Base-by-base conservation (phyloP, 2,329 filamentous ascomycete genomes). In the Plenodomus lindquistii region DNA sequence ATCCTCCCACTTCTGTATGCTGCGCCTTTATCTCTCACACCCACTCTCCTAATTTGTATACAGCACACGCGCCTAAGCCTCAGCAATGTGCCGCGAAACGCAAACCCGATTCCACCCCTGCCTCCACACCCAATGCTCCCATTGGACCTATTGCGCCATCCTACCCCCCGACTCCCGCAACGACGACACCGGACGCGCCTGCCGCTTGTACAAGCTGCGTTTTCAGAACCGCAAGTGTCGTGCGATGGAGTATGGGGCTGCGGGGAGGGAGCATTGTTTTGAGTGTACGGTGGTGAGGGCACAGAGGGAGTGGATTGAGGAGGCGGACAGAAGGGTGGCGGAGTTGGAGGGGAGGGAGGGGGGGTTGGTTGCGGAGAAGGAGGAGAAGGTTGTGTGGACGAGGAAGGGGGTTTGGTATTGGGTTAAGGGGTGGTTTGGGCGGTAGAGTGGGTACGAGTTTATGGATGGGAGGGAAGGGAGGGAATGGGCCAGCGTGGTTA, bases 121-220 rank as follows among this genome's bases (percentile, higher is more conserved):
- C 48, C 13, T 10, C 2, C 58, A 58, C 48, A 49, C 50, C 1
- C 42, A 31, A 18, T 40, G 52, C 22, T 38, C 37, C 4, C 18
- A 37, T 21, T 58, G 56, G 58, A 36, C 52, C 18, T 58, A 62
- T 41, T 59, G 59, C 44, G 24, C 43, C 42, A 40, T 52, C 2
- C 34, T 55, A 24, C 27, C 42, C 1, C 44, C 44, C 3, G 16
- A 21, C 17, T 15, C 39, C 16, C 41, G 50, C 11, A 29, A 42
- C 2, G 41, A 48, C 2, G 20, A 21, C 13, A 48, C 46, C 13
- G 54, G 54, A n/a, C 41, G 36, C 29, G 17, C 48, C 13, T 54
- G 54, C 24, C 42, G 46, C 8, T 31, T 5, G 8, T 48, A 55
- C 36, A 45, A 54, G 21, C 2, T 51, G 2, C 46, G 46, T n/a